Conservation (phyloP, 176 grass and related monocot species). For the Bromus sterilis region DNA sequence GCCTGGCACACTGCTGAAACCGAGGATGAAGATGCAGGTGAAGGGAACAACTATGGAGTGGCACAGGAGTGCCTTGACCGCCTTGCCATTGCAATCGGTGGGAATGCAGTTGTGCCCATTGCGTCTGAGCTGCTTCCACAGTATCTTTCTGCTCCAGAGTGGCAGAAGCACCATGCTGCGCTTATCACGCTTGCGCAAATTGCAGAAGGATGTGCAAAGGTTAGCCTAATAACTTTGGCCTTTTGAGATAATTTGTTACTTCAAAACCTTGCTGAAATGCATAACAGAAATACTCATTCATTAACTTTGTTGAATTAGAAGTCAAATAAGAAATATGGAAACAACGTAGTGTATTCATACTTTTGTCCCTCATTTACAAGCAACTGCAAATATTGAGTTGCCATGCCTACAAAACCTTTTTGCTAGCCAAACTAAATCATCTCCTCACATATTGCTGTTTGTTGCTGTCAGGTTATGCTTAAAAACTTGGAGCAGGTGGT, state of each 20-base stretch:
- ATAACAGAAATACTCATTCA: background rate
- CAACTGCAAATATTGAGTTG: background rate
- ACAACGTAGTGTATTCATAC: background rate
- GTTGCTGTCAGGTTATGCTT: conserved; percentile 72
- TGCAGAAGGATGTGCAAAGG: conserved; percentile 98
- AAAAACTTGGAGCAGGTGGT: conserved; percentile 96
- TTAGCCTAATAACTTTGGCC: conserved; percentile 2
- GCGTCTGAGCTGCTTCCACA: conserved; percentile 79
- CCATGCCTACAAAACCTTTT: background rate
- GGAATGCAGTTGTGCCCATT: conserved; percentile 85
- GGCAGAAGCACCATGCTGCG: conserved; percentile 97
- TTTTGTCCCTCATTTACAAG: background rate
- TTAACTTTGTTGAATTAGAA: background rate
- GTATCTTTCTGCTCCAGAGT: conserved; percentile 73
- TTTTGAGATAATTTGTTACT: background rate
- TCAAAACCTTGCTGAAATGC: background rate
- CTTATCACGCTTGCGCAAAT: conserved; percentile 96
- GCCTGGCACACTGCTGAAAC: conserved; percentile 77
- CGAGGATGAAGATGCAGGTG: conserved; percentile 86
- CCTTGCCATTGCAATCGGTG: conserved; percentile 80
- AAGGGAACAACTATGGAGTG: conserved; percentile 87
- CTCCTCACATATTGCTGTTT: conserved; percentile 15
- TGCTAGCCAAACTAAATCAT: background rate
- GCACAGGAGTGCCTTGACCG: conserved; percentile 96
- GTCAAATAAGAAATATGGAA: background rate